Evolutionary conservation across 768 basidiomycete genomes (phyloP).

Genomic region (Trametes villosa): DNA sequence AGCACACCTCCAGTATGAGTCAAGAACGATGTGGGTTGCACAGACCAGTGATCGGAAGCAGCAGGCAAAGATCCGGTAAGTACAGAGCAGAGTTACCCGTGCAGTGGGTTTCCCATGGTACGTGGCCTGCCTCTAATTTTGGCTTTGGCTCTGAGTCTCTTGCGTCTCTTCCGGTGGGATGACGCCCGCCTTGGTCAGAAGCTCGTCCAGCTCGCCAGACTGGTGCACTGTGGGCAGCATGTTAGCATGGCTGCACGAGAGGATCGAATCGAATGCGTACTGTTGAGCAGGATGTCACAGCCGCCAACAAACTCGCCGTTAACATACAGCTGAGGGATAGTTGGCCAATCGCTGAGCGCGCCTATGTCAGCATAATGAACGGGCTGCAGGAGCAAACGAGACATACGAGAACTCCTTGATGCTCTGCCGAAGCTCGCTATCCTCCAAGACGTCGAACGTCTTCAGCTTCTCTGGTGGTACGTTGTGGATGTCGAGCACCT

Average conservation of each 20-base stretch:
- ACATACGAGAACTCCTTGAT: constrained; percentile 98
- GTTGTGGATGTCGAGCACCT: constrained; percentile 84
- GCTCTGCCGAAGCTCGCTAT: constrained; percentile 76
- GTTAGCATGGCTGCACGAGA: constrained; percentile 1
- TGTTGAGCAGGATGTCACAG: constrained; percentile 91
- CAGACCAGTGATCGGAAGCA: neutral
- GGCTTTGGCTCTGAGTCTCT: constrained; percentile 7
- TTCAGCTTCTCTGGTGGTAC: constrained; percentile 81
- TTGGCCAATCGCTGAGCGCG: constrained; percentile 87
- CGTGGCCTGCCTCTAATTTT: constrained; percentile 16
- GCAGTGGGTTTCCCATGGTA: constrained; percentile 1
- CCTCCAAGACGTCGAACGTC: constrained; percentile 90
- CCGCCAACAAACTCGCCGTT: constrained; percentile 97
- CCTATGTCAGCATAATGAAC: constrained; percentile 3
- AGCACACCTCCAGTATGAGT: neutral
- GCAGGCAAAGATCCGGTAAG: neutral
- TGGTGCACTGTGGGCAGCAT: constrained; percentile 77
- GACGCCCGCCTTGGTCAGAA: constrained; percentile 73
- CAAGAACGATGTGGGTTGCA: neutral
- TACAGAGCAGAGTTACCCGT: neutral
- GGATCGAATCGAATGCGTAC: constrained; percentile 38
- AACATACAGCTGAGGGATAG: constrained; percentile 93
- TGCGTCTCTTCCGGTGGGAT: constrained; percentile 51
- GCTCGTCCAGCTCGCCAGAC: constrained; percentile 86
- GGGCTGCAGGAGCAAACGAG: neutral